These are phyloP conservation scores for Ascochyta clinopodiicola DNA, from an alignment of 2,329 filamentous ascomycete genomes.

Conservation along the genomic window DNA sequence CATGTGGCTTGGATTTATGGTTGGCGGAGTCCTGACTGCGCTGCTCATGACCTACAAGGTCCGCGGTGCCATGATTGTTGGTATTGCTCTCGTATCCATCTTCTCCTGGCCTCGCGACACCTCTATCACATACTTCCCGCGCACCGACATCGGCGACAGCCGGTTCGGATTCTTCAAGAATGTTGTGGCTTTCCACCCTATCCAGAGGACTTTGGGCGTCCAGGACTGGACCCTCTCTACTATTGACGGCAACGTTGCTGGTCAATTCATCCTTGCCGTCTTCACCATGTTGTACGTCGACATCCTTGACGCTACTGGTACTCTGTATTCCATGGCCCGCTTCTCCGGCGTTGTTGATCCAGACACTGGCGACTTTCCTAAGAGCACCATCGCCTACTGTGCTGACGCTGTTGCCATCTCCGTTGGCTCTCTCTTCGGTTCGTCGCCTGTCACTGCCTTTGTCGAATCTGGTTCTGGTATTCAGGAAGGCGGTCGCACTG, in stretches of 20 bases:
- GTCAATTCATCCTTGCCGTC: conserved; percentile 80
- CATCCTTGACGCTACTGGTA: conserved; percentile 82
- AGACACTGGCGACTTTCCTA: conserved; percentile 84
- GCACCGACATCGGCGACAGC: conserved; percentile 70
- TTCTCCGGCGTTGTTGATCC: conserved; percentile 83
- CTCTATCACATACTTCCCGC: conserved; percentile 79
- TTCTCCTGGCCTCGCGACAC: conserved; percentile 86
- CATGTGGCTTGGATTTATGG: conserved; percentile 90
- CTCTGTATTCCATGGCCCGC: conserved; percentile 86
- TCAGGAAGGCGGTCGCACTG: conserved; percentile 83
- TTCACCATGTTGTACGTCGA: conserved; percentile 92
- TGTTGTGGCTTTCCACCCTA: conserved; percentile 82
- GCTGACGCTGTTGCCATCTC: conserved; percentile 83
- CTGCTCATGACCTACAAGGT: conserved; percentile 84
- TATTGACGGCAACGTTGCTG: conserved; percentile 60
- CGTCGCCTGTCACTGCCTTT: conserved; percentile 83
- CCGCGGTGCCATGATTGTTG: conserved; percentile 83
- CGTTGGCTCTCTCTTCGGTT: conserved; percentile 78
- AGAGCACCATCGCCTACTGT: conserved; percentile 82
- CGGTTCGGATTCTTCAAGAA: conserved; percentile 86
- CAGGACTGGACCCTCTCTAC: conserved; percentile 74
- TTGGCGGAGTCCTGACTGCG: conserved; percentile 79
- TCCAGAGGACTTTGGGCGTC: conserved; percentile 70
- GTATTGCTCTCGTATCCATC: conserved; percentile 82
- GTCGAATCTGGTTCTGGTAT: conserved; percentile 89